Conservation (phyloP, 257 asterid genomes). For the Solanum chilense region DNA sequence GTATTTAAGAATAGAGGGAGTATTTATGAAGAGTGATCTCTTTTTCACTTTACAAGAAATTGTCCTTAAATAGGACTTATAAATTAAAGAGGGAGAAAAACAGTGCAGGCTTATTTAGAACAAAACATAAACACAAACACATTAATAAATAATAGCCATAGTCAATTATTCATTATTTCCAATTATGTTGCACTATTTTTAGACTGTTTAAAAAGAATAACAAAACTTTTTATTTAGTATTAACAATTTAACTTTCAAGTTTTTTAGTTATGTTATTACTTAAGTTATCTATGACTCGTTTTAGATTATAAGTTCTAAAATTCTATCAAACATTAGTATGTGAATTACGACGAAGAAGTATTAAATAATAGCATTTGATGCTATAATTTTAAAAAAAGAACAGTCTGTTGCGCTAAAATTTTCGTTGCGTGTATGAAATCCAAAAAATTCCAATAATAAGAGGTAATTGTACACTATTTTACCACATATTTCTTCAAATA, state of each 20-base stretch:
- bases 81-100: neutral
- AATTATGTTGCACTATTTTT: neutral
- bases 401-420: fast-evolving
- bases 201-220: too few species aligned
- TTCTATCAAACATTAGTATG: neutral
- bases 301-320: neutral
- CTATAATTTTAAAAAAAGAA: neutral
- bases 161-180: neutral
- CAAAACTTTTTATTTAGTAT: neutral
- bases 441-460: too few species aligned
- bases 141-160: neutral
- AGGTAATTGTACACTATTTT: too few species aligned
- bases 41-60: too few species aligned
- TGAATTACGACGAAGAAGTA: neutral
- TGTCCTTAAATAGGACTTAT: neutral
- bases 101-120: neutral
- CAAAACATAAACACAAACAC: neutral
- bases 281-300: neutral
- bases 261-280: neutral
- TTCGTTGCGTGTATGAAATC: fast-evolving
- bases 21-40: too few species aligned
- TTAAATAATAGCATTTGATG: neutral
- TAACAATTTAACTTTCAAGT: neutral
- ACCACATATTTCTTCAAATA: neutral
- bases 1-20: too few species aligned